Percentiles rank a stretch among this genome's conserved stretches.
These are phyloP conservation scores for Solanum chmielewskii DNA, from an alignment of 257 asterid genomes.

Conservation along the genomic window DNA sequence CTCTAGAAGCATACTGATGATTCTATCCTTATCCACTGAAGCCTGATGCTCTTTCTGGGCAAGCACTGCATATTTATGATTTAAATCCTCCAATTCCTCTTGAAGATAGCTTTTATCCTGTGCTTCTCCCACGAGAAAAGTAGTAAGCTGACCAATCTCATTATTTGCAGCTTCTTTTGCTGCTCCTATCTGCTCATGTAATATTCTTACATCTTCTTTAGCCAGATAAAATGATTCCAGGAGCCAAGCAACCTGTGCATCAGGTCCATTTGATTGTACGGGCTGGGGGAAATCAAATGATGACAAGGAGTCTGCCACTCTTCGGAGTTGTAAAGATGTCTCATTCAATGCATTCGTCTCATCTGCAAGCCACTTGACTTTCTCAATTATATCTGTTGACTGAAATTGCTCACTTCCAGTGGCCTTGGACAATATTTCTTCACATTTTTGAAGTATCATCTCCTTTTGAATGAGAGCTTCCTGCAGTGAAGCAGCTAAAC, in stretches of 20 bases:
- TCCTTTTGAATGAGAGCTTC: slow-evolving; percentile 66
- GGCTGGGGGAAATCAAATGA: slow-evolving; percentile 56
- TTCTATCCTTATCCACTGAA: slow-evolving; percentile 44
- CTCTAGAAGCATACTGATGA: slow-evolving; percentile 45
- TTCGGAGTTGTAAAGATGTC: slow-evolving; percentile 39
- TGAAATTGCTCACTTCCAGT: slow-evolving; percentile 28
- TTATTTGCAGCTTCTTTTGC: slow-evolving; percentile 37
- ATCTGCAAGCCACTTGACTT: slow-evolving; percentile 52
- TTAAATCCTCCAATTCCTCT: slow-evolving; percentile 52
- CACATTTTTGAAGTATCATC: slow-evolving; percentile 43
- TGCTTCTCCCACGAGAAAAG: slow-evolving; percentile 49
- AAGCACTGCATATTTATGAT: slow-evolving; percentile 30
- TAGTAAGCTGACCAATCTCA: slow-evolving; percentile 47
- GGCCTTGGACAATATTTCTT: slow-evolving; percentile 47
- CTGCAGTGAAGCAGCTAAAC: slow-evolving; percentile 39
- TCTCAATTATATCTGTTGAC: slow-evolving; percentile 44
- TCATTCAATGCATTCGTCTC: slow-evolving; percentile 48
- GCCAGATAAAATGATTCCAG: slow-evolving; percentile 37
- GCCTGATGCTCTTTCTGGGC: slow-evolving; percentile 28
- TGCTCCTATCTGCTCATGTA: slow-evolving; percentile 42
- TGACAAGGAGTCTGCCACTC: slow-evolving; percentile 28
- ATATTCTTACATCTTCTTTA: slow-evolving; percentile 47
- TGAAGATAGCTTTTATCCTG: slow-evolving; percentile 45
- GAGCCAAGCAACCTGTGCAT: slow-evolving; percentile 48
- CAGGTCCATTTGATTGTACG: slow-evolving; percentile 38